These are phyloP conservation scores for bread wheat (Triticum aestivum) DNA, from an alignment of 176 grass and related monocot species.

Conservation along the genomic window IWGSC_CS_RefSeq_v2.1 NC_057810.1:721626935-721627434, in stretches of 20 bases:
- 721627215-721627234: background rate
- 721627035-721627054: background rate
- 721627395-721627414: no score
- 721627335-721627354: background rate
- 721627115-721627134: background rate
- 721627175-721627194: background rate
- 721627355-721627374: background rate
- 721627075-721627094: fast-evolving
- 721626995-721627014: background rate
- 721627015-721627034: background rate
- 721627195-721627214: background rate
- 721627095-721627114: fast-evolving
- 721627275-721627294: background rate
- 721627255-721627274: background rate
- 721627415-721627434: no score
- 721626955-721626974: background rate
- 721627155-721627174: background rate
- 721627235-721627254: background rate
- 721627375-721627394: background rate
- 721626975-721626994: background rate
- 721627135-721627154: background rate
- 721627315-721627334: background rate
- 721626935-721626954: background rate
- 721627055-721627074: background rate
- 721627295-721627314: background rate